phyloP scores from a whole-genome alignment of 2,329 filamentous ascomycete species.

The Xylaria sp. region DNA sequence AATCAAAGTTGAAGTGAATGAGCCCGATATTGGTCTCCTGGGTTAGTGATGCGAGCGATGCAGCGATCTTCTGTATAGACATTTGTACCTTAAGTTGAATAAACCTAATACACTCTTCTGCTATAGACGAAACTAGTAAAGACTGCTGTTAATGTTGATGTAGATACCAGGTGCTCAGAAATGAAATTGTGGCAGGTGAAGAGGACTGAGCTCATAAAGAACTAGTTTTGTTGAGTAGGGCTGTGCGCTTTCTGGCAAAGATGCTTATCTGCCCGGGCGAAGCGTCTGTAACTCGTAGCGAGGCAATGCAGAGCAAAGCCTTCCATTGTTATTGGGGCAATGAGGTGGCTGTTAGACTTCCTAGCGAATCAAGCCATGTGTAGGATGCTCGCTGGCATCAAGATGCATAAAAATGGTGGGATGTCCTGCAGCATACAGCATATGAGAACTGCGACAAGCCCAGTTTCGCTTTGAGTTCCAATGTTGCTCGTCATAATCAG shows the following conservation, averaged over 20 bases:
- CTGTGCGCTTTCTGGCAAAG: background rate
- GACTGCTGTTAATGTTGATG: background rate
- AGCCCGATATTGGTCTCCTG: background rate
- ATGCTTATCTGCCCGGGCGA: background rate
- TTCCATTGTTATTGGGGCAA: background rate
- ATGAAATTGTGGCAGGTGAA: background rate
- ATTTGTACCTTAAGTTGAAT: background rate
- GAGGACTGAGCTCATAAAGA: background rate
- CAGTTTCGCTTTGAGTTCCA: background rate
- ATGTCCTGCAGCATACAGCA: background rate
- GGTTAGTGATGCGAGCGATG: background rate
- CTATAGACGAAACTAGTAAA: background rate
- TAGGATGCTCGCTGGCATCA: background rate
- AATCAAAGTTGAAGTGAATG: constrained; percentile 17
- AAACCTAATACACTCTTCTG: background rate
- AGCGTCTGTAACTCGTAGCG: background rate
- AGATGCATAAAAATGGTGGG: background rate
- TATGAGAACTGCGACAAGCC: too few species aligned
- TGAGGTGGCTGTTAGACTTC: too few species aligned
- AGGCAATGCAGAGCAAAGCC: background rate
- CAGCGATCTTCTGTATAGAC: background rate
- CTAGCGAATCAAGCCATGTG: background rate
- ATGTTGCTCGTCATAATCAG: background rate
- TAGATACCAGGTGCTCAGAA: background rate
- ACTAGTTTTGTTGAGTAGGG: background rate